Evolutionary conservation across 2,329 filamentous ascomycete species (phyloP), one percentile per base, ranked within the genome.

Genomic region (Microthyrium microscopicum): DNA sequence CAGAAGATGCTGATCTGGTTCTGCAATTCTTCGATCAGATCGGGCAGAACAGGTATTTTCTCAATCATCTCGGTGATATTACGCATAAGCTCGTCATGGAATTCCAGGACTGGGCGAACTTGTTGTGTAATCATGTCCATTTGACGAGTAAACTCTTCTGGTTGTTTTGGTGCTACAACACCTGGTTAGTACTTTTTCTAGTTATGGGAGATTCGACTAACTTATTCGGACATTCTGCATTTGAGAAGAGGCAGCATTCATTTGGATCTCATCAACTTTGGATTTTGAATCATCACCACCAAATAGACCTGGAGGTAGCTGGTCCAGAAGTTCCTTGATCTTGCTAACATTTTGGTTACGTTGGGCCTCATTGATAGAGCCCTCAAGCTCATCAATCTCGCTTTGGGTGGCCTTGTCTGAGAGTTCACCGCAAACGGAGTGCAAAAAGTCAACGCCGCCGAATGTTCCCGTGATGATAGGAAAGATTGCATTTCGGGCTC

Each of bases 401-500:
- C 81, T 89, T 52, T 94, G 85, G 20, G 77, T 85, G 39, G 85
- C 63, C 60, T 93, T 93, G 56, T 94, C 85, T 25, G 77, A 79
- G 33, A 93, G 72, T 44, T 75, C 71, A 35, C 71, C 71, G 42
- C 73, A 80, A 20, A 92, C 84, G 1, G 80, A 89, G 59, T 92
- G 83, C 39, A 93, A 61, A 58, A 94, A 94, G 49, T 94, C 87
- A 11, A 93, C 85, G 41, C 85, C 85, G 40, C 85, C 85, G 54
- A 94, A 94, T 5, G 85, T 94, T 39, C 87, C 85, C 1, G 85
- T 94, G 28, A 92, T 68, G 40, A 87, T 61, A 5, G 85, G 85
- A 46, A 79, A 93, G 39, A 93, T 80, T 4, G 65, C 49, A 21
- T 63, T 50, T 16, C 65, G 64, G 37, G 70, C 76, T 28, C 79